Evolutionary conservation across 495 filamentous ascomycete species (phyloP), one percentile per base, ranked within the genome.

Genomic region (Penicillium pulvis): DNA sequence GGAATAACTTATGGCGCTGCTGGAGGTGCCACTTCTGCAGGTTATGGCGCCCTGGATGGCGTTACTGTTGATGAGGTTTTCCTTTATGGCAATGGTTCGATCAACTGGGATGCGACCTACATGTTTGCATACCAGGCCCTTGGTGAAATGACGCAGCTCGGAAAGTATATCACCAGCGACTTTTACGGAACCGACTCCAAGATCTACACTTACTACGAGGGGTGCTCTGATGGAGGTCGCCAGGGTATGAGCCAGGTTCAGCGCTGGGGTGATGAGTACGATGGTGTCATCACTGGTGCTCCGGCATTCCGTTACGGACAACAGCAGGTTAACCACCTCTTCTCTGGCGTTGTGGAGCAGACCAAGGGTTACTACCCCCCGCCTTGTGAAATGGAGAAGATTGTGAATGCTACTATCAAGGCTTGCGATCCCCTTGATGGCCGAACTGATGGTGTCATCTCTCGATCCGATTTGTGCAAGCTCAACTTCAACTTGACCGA

Each of bases 341-440:
- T 71, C 52, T 67, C 78, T n/a, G 60, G 68, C 16, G 64, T 70
- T 3, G 77, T 79, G 4, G 78, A 81, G 56, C 53, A 78, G 51
- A 76, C 72, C 6, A 43, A 76, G 11, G 69, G 70, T 53, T 82
- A 83, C 66, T 81, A 72, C 63, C 79, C 81, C n/a, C 72, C 76
- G 1, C 73, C 78, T 2, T 84, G 81, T 51, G 79, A 82, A 60
- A 53, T 83, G 3, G 69, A 67, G 14, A 76, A 78, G 58, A 81
- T 83, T 50, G 75, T 76, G 14, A 81, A 79, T 53, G 69, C 69
- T 16, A 81, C 79, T 16, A 81, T 83, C 51, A 65, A 70, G 4
- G 75, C 76, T 20, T 84, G 81, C 23, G 82, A 84, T 55, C 62
- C 70, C 36, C 67, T 83, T 10, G 82, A 83, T 54, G 82, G 82